phyloP scores from a whole-genome alignment of 495 filamentous ascomycete genomes.

The Trichoderma virens region DNA sequence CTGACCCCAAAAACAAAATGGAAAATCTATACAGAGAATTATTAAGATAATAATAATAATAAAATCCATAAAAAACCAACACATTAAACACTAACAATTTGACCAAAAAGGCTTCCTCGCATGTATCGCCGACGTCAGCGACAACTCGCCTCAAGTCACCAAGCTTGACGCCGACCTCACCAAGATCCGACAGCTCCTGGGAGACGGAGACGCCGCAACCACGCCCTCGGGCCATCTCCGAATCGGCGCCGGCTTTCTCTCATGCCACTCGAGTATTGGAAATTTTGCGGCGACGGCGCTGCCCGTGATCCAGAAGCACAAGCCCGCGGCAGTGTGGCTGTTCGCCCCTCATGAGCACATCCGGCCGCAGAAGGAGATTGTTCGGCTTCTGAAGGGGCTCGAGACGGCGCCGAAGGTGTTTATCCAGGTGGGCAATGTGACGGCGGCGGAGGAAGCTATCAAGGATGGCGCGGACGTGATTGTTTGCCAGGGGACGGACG shows the following conservation, averaged over 20 bases:
- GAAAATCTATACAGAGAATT: too few species aligned
- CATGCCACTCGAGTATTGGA: constrained; percentile 20
- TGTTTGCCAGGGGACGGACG: constrained; percentile 66
- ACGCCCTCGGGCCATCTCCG: constrained; percentile 22
- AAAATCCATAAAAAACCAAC: background rate
- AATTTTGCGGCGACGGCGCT: constrained; percentile 27
- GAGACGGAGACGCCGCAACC: constrained; percentile 17
- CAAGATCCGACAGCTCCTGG: constrained; percentile 22
- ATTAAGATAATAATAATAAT: background rate
- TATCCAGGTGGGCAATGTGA: constrained; percentile 58
- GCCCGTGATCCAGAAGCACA: constrained; percentile 35
- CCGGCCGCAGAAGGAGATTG: constrained; percentile 33
- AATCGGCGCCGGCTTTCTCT: constrained; percentile 34
- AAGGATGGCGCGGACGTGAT: constrained; percentile 50
- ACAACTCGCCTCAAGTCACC: constrained; percentile 20
- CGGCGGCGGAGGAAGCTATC: constrained; percentile 42
- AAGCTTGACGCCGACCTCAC: constrained; percentile 30
- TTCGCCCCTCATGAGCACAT: constrained; percentile 52
- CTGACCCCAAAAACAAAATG: background rate
- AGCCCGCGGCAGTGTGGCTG: constrained; percentile 67
- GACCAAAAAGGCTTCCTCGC: constrained; percentile 29
- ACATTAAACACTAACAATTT: background rate
- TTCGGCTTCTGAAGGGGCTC: constrained; percentile 22
- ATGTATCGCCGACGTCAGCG: constrained; percentile 27
- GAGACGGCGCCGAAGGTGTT: constrained; percentile 39